Base-by-base conservation (phyloP, 331 rosid genomes). In the Acacia concinna region DNA sequence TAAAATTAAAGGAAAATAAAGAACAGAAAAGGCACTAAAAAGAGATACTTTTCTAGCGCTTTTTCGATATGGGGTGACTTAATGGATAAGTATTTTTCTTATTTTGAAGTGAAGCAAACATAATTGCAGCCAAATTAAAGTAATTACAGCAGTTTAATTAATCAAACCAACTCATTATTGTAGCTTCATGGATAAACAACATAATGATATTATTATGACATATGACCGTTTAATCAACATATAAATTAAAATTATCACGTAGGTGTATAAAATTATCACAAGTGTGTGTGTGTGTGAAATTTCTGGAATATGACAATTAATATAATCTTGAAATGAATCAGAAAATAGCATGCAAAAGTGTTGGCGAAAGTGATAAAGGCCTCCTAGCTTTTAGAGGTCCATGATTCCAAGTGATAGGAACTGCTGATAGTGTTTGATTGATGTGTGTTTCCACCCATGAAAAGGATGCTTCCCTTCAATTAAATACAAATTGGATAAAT, bases 391-490 rank as follows among this genome's bases (percentile, higher is more conserved):
- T 13, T 37, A 60, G 38, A 32, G 38, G 27, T 49, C 27, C 9
- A 63, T 77, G 74, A 69, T 63, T 17, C 43, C 65, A 63, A 71
- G 57, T 23, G 85, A 52, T 59, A 28, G 31, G 4, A 82, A 71
- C 64, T 64, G 13, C 10, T 62, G 28, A 15, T 40, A 13, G 81
- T 20, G 54, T 60, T 69, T 17, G 60, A 73, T 82, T 72, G 71
- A 44, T 13, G 2, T 18, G 37, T 71, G 67, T 65, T 74, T 23
- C 62, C 76, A 43, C 2, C 2, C 27, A 4, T 6, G 44, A 56
- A 78, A 72, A 54, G 18, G 65, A 82, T 78, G 86, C 82, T 82
- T 77, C 69, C 27, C 76, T 25, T 71, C 75, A 8, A 77, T n/a
- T n/a, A n/a, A n/a, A n/a, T n/a, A n/a, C n/a, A n/a, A n/a, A n/a